Evolutionary conservation across 140 eudicot species (phyloP), one percentile per base, ranked within the genome.

Genomic region (Ambrosia hybrid): DNA sequence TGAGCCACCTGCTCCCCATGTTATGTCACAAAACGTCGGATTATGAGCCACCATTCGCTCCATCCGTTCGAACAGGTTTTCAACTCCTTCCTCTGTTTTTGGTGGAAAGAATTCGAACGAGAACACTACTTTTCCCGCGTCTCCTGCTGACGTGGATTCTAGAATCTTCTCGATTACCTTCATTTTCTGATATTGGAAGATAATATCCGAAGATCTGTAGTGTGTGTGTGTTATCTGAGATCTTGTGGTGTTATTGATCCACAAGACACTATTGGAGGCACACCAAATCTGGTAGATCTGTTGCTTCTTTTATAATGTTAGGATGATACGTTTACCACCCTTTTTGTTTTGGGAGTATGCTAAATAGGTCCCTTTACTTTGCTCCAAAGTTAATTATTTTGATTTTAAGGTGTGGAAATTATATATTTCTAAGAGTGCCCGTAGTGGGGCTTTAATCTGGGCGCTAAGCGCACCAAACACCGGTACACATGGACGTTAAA

Each of bases 1-100:
- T 12, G 99, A 79, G 0, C 99, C 99, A 39, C 99, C 99, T 30
- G 99, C 99, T 0, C 99, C 99, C 99, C 99, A 94, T 0, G 99
- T 94, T 1, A 94, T 94, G 71, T 94, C 99, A 78, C 99, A 94
- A 58, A 94, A 94, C 0, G 92, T 61, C 3, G 99, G 99, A 71
- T 81, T 78, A 85, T 91, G 97, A 1, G 95, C 83, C 72, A 91
- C 99, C 99, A 94, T 94, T 51, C 97, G 73, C 73, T 94, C 99
- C 99, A 94, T 94, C 13, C 92, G 73, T 36, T 94, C 97, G 79
- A 94, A 94, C 38, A 94, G 81, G 53, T 94, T 94, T 1, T 94
- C 96, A 0, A 94, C 99, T 0, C 99, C 99, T 43, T 94, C 99
- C 5, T 94, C 99, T 1, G 99, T 90, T 73, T 94, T 94, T 12